phyloP scores from a whole-genome alignment of 257 asterid genomes.

The Gynochthodes officinalis region DNA sequence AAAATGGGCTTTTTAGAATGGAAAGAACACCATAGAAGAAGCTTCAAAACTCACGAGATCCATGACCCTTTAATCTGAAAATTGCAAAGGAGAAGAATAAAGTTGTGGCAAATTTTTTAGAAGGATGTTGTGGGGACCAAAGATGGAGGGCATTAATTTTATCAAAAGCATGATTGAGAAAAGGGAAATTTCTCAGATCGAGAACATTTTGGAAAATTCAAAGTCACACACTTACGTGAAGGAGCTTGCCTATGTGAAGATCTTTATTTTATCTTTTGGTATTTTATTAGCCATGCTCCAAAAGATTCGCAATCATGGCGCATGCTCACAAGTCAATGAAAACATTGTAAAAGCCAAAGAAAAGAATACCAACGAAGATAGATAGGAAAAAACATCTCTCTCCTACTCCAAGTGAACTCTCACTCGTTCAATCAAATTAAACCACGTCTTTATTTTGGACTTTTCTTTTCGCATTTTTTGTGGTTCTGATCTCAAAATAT shows the following conservation, averaged over 20 bases:
- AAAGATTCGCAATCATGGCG: slow-evolving; percentile 17
- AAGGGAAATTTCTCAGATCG: slow-evolving; percentile 11
- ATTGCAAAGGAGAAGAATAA: slow-evolving; percentile 19
- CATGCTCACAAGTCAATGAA: slow-evolving; percentile 13
- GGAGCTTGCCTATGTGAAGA: background rate
- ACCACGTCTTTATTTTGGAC: background rate
- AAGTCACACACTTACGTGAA: too few species aligned
- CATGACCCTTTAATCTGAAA: background rate
- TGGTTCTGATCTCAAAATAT: too few species aligned
- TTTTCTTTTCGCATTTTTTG: too few species aligned
- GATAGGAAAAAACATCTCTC: too few species aligned
- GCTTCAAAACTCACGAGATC: background rate
- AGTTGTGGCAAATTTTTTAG: too few species aligned
- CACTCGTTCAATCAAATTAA: too few species aligned
- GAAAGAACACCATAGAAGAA: background rate
- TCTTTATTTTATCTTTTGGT: background rate
- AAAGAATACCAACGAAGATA: background rate
- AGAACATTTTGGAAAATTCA: slow-evolving; percentile 16
- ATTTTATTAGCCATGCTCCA: too few species aligned
- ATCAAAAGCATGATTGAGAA: slow-evolving; percentile 14
- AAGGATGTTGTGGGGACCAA: too few species aligned
- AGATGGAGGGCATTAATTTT: background rate
- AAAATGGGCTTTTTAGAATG: background rate
- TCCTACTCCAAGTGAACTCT: too few species aligned
- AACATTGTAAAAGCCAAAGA: background rate